Percentiles rank a stretch among this genome's conserved stretches.
phyloP scores from a whole-genome alignment of 805 yeast genomes.

The Teunomyces gatunensis region DNA sequence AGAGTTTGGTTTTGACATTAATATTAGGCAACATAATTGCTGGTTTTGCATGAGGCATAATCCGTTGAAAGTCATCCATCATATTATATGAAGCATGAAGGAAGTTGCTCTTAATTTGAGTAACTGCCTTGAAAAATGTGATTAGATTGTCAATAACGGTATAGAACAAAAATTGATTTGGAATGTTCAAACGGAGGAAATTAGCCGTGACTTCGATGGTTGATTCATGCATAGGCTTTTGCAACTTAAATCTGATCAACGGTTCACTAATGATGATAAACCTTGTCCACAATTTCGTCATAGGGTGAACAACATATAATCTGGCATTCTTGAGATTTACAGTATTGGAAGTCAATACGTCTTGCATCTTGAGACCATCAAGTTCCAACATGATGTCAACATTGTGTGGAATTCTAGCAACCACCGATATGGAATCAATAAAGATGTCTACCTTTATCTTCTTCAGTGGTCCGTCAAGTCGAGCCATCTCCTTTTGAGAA shows the following conservation, averaged over 20 bases:
- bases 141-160: constrained; percentile 77
- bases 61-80: constrained; percentile 26
- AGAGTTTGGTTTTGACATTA: constrained; percentile 50
- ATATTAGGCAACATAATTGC: constrained; percentile 54
- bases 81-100: constrained; percentile 21
- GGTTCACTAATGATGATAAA: constrained; percentile 34
- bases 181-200: constrained; percentile 55
- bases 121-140: constrained; percentile 61
- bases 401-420: constrained; percentile 43
- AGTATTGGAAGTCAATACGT: constrained; percentile 25
- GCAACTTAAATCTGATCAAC: constrained; percentile 17
- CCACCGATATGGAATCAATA: constrained; percentile 36
- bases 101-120: constrained; percentile 56
- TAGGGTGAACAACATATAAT: constrained; percentile 51
- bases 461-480: constrained; percentile 12
- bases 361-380: constrained; percentile 27
- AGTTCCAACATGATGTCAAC: constrained; percentile 49
- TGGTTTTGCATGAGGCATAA: constrained; percentile 36
- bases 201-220: constrained; percentile 24
- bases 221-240: constrained; percentile 6
- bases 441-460: constrained; percentile 28
- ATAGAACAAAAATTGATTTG: constrained; percentile 72
- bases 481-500: constrained; percentile 23
- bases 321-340: constrained; percentile 36
- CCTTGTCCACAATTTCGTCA: constrained; percentile 40